Evolutionary conservation across 192 early-diverging fungal species (phyloP).

Genomic region (Podila horticola): DNA sequence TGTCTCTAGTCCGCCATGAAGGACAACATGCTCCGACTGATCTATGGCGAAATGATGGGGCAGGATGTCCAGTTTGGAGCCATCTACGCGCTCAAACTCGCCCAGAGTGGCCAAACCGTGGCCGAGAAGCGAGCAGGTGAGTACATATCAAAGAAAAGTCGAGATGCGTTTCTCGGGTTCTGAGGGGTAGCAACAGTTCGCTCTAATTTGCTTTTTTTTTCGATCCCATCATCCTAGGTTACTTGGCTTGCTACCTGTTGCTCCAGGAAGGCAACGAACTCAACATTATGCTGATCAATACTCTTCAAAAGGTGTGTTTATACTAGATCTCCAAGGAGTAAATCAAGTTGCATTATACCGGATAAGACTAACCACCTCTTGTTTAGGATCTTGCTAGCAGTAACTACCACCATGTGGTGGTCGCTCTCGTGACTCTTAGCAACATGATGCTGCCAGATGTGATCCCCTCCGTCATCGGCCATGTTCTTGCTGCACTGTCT

Average conservation of each 20-base stretch:
- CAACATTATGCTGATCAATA: constrained; percentile 67
- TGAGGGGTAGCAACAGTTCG: not conserved
- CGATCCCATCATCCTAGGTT: constrained; percentile 41
- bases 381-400: constrained; percentile 64
- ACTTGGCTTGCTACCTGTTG: constrained; percentile 59
- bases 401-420: constrained; percentile 57
- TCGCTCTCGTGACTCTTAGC: constrained; percentile 60
- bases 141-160: not conserved
- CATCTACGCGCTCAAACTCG: constrained; percentile 64
- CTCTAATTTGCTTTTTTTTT: constrained; percentile 2
- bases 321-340: too few species aligned
- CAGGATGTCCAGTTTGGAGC: constrained; percentile 64
- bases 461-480: constrained; percentile 48
- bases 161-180: not conserved
- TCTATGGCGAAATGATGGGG: constrained; percentile 66
- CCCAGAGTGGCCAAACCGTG: constrained; percentile 62
- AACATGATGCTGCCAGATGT: constrained; percentile 59
- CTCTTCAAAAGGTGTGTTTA: constrained; percentile 57
- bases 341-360: too few species aligned
- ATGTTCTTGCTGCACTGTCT: constrained; percentile 47
- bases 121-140: constrained; percentile 59
- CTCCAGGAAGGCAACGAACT: constrained; percentile 59
- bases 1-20: constrained; percentile 55
- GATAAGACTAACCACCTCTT: not conserved
- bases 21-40: constrained; percentile 60